Percentiles rank a stretch among this genome's conserved stretches.
Evolutionary conservation across 73 alveolate species (phyloP).

Genomic region (Paramecium octaurelia): DNA sequence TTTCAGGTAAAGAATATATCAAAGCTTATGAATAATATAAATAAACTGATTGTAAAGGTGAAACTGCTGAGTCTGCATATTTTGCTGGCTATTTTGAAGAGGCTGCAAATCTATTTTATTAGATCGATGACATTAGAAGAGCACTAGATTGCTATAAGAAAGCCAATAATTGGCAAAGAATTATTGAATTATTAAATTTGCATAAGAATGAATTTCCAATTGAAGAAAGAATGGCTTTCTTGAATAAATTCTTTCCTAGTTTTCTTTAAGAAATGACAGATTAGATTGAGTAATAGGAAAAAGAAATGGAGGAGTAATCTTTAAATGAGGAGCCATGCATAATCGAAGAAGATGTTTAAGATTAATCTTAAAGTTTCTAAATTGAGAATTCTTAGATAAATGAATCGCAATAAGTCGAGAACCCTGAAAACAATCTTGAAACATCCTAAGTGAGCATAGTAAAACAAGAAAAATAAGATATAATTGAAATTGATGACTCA

Average conservation of each 20-base stretch:
- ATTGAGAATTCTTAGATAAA: background rate
- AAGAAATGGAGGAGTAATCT: conserved; percentile 55
- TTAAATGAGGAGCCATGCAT: conserved; percentile 40
- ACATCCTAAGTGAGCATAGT: background rate
- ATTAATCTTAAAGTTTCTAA: conserved; percentile 18
- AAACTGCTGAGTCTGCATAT: conserved; percentile 80
- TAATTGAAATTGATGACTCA: background rate
- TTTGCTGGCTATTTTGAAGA: conserved; percentile 35
- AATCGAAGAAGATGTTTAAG: conserved; percentile 52
- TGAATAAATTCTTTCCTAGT: conserved; percentile 76
- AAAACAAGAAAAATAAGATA: background rate
- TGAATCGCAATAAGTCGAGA: background rate
- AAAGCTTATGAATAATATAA: conserved; percentile 70
- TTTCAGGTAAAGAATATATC: conserved; percentile 67
- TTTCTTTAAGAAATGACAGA: conserved; percentile 65
- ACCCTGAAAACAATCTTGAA: background rate
- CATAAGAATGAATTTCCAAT: conserved; percentile 68
- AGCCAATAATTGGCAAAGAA: conserved; percentile 50
- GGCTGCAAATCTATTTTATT: conserved; percentile 58
- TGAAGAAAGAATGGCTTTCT: conserved; percentile 67
- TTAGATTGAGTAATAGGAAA: conserved; percentile 47
- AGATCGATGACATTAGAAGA: conserved; percentile 50
- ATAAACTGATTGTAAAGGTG: conserved; percentile 43
- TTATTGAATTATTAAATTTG: conserved; percentile 64
- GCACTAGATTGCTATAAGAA: conserved; percentile 56